Evolutionary conservation across 768 basidiomycete genomes (phyloP).

Genomic region (Auriculariales sp.): DNA sequence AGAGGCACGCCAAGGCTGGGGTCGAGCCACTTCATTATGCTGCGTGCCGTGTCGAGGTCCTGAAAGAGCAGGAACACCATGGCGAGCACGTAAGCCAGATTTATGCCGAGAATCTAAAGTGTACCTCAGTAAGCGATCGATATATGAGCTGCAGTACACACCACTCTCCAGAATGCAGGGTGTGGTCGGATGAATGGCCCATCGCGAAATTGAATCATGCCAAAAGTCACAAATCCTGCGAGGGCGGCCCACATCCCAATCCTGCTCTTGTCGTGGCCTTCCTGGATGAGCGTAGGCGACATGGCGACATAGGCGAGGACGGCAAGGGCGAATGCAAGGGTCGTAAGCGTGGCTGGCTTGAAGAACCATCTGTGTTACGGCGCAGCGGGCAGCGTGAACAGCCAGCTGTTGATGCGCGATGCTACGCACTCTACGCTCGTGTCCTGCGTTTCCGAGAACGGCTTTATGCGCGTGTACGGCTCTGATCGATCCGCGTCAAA

Average conservation of each 20-base stretch:
- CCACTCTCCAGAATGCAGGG: slow-evolving; percentile 22
- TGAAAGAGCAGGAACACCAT: slow-evolving; percentile 80
- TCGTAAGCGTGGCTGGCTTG: slow-evolving; percentile 67
- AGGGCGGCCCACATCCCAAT: slow-evolving; percentile 65
- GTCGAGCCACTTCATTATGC: slow-evolving; percentile 71
- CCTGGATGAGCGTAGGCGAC: slow-evolving; percentile 70
- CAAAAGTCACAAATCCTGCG: slow-evolving; percentile 62
- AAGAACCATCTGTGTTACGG: slow-evolving; percentile 86
- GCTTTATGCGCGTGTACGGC: slow-evolving; percentile 66
- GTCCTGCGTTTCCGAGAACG: slow-evolving; percentile 73
- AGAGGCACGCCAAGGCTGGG: slow-evolving; percentile 53
- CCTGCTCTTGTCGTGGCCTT: slow-evolving; percentile 68
- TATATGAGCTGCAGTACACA: too few species aligned
- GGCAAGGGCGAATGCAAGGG: slow-evolving; percentile 49
- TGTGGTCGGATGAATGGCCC: slow-evolving; percentile 82
- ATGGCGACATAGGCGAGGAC: slow-evolving; percentile 70
- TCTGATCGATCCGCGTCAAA: slow-evolving; percentile 72
- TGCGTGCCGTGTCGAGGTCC: slow-evolving; percentile 59
- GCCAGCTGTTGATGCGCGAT: too few species aligned
- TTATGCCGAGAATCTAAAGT: slow-evolving; percentile 69
- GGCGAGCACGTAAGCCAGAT: slow-evolving; percentile 69
- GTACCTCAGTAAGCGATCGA: too few species aligned
- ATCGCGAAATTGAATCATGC: slow-evolving; percentile 80
- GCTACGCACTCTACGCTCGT: slow-evolving; percentile 63
- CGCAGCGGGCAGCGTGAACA: too few species aligned